Conservation (phyloP, 371 early-diverging fungal genomes). For the Ordospora pajunii region DNA sequence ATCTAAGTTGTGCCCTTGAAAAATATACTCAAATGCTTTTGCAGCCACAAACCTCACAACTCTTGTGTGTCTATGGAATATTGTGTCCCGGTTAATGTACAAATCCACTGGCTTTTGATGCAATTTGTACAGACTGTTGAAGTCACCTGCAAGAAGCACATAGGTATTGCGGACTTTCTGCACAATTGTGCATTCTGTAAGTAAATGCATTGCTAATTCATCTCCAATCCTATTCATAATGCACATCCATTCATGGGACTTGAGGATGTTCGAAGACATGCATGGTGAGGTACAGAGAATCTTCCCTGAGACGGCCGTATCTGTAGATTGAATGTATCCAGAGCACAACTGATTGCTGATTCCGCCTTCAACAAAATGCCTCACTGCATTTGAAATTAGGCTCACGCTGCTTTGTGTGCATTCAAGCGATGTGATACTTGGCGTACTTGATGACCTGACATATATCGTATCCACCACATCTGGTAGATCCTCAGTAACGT, state of each 20-base stretch:
- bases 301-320: neutral
- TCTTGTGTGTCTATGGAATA: conserved; percentile 23
- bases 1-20: neutral
- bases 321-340: neutral
- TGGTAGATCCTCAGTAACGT: neutral
- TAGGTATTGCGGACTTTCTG: neutral
- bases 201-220: conserved; percentile 37
- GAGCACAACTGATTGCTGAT: neutral
- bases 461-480: conserved; percentile 11
- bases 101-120: neutral
- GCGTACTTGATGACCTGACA: neutral
- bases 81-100: conserved; percentile 14
- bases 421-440: neutral
- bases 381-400: neutral
- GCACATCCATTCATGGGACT: conserved; percentile 21
- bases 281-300: conserved; percentile 13
- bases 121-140: neutral
- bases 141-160: conserved; percentile 35
- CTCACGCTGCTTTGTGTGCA: neutral
- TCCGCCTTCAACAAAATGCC: neutral
- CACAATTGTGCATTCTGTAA: conserved; percentile 40
- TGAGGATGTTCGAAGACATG: conserved; percentile 28
- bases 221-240: conserved; percentile 39
- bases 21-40: neutral
- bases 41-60: neutral